These are phyloP conservation scores for Fusarium subglutinans DNA, from an alignment of 2,329 filamentous ascomycete genomes.

Conservation along the genomic window DNA sequence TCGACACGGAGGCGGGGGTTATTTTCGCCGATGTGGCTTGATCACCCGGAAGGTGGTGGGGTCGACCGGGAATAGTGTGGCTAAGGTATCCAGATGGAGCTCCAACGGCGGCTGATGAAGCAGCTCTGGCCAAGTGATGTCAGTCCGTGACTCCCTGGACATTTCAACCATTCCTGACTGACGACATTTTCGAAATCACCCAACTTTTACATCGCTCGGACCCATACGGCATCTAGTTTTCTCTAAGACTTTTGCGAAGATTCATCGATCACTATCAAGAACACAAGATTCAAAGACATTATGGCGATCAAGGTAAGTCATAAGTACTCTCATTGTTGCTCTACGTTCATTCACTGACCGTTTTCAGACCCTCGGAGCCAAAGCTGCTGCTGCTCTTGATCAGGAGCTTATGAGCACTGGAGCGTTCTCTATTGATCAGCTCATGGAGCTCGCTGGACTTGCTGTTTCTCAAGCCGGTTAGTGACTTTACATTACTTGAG, in stretches of 20 bases:
- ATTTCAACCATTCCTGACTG: constrained; percentile 20
- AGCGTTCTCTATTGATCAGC: constrained; percentile 92
- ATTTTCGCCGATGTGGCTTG: constrained; percentile 51
- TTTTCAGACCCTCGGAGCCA: constrained; percentile 80
- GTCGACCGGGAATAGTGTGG: not conserved
- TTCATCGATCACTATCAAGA: not conserved
- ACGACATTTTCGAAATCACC: constrained; percentile 19
- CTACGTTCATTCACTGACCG: constrained; percentile 10
- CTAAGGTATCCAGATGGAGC: not conserved
- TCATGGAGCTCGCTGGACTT: constrained; percentile 96
- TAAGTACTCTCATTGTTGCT: not conserved
- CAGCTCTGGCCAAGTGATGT: constrained; percentile 26
- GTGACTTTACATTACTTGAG: constrained; percentile 25
- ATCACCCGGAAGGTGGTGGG: not conserved
- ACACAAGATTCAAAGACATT: constrained; percentile 31
- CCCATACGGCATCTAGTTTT: not conserved
- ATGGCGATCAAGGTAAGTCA: constrained; percentile 48
- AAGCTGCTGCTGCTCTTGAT: constrained; percentile 88
- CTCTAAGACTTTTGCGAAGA: not conserved
- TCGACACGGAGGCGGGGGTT: constrained; percentile 42
- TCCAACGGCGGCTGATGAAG: not conserved
- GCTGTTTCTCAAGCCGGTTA: constrained; percentile 90
- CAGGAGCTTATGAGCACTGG: constrained; percentile 90
- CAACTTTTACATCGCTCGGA: constrained; percentile 12
- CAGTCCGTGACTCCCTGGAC: constrained; percentile 18